These are phyloP conservation scores for Xylaria sp. DNA, from an alignment of 2,329 filamentous ascomycete genomes.

Conservation along the genomic window DNA sequence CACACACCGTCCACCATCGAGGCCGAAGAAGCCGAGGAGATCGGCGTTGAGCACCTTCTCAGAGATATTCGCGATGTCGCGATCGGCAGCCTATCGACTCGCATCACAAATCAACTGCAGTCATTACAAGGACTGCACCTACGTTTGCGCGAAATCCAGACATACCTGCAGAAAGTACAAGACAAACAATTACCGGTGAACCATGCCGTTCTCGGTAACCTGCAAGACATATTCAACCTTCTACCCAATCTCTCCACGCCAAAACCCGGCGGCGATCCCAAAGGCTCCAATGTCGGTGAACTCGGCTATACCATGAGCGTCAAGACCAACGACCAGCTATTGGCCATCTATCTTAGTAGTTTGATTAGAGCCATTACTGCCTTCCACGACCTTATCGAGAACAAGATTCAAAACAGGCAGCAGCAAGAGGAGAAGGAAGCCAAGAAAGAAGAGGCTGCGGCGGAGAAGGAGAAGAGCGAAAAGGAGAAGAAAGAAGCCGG, in stretches of 20 bases:
- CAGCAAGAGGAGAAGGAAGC: constrained; percentile 95
- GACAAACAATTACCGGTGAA: constrained; percentile 94
- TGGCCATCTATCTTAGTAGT: constrained; percentile 97
- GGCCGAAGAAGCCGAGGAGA: constrained; percentile 98
- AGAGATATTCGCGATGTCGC: constrained; percentile 98
- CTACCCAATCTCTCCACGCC: constrained; percentile 94
- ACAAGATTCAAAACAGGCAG: constrained; percentile 99
- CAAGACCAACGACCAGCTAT: constrained; percentile 99
- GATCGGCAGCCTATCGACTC: constrained; percentile 93
- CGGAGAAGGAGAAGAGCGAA: constrained; percentile 69
- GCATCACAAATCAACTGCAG: constrained; percentile 97
- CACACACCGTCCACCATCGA: constrained; percentile 99
- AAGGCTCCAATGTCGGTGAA: constrained; percentile 73
- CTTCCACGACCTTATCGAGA: constrained; percentile 99
- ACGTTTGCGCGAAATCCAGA: constrained; percentile 92
- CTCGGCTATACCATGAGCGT: constrained; percentile 96
- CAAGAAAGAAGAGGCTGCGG: constrained; percentile 70
- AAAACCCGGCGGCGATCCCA: constrained; percentile 69
- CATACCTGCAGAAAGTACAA: constrained; percentile 95
- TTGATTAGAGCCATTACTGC: constrained; percentile 97
- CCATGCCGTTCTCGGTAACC: constrained; percentile 94
- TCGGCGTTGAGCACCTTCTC: constrained; percentile 96
- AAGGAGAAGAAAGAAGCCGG: constrained; percentile 55
- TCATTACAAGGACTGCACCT: constrained; percentile 96
- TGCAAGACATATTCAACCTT: constrained; percentile 99